These are phyloP conservation scores for Leccinum pachyderme DNA, from an alignment of 1,284 basidiomycete genomes.

Conservation along the genomic window DNA sequence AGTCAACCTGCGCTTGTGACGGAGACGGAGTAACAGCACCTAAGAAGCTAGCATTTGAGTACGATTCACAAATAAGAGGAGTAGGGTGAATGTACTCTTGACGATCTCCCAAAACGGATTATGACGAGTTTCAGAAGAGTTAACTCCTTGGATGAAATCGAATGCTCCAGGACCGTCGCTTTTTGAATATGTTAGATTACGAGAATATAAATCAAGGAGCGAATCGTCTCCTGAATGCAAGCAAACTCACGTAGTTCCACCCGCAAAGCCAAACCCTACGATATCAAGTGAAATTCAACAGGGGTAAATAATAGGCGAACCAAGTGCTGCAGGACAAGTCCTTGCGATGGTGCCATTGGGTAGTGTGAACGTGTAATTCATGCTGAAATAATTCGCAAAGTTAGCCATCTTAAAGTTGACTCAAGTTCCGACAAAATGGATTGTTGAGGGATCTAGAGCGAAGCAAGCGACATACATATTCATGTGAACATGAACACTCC, in stretches of 20 bases:
- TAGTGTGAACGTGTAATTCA: conserved; percentile 61
- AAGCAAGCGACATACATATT: conserved; percentile 53
- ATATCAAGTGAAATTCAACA: conserved; percentile 1
- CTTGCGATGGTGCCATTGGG: conserved; percentile 64
- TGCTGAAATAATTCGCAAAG: conserved; percentile 39
- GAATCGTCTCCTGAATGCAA: background rate
- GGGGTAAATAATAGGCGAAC: conserved; percentile 36
- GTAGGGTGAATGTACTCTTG: conserved; percentile 47
- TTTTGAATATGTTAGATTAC: background rate
- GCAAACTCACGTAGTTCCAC: conserved; percentile 68
- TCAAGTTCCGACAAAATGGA: background rate
- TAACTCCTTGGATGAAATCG: conserved; percentile 78
- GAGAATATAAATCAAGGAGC: background rate
- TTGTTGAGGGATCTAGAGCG: background rate
- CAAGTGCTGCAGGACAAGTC: conserved; percentile 80
- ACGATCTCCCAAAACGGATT: conserved; percentile 84
- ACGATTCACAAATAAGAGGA: background rate
- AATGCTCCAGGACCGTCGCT: conserved; percentile 82
- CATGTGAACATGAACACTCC: conserved; percentile 64
- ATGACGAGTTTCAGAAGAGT: conserved; percentile 52
- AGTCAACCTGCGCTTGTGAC: conserved; percentile 58
- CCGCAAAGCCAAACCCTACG: conserved; percentile 70
- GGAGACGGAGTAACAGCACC: conserved; percentile 59
- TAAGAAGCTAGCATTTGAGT: background rate
- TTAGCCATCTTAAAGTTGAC: background rate